phyloP scores from a whole-genome alignment of 768 basidiomycete genomes.

The Lactarius quietus region DNA sequence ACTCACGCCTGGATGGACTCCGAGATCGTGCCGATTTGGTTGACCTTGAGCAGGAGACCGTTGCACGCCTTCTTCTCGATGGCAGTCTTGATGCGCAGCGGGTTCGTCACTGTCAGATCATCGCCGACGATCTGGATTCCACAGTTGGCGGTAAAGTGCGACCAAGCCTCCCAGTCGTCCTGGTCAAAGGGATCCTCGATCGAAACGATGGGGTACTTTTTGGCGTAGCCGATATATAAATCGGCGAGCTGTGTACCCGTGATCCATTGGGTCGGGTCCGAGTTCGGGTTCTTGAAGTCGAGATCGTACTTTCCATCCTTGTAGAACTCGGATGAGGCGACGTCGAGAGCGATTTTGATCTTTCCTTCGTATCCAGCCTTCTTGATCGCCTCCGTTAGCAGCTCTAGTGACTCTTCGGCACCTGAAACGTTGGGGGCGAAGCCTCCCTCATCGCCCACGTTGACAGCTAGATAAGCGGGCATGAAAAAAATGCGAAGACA shows the following conservation, averaged over 20 bases:
- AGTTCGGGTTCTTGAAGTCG: constrained; percentile 99
- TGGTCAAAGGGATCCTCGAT: constrained; percentile 99
- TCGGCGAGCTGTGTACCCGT: constrained; percentile 89
- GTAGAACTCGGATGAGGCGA: constrained; percentile 99
- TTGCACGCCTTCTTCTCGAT: constrained; percentile 99
- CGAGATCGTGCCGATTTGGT: constrained; percentile 98
- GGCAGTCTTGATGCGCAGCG: constrained; percentile 93
- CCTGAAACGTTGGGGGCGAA: constrained; percentile 98
- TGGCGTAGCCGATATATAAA: constrained; percentile 78
- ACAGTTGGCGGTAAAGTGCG: constrained; percentile 77
- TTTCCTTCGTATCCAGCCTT: constrained; percentile 98
- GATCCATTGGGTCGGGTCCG: constrained; percentile 96
- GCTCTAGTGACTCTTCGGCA: constrained; percentile 95
- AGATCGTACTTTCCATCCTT: constrained; percentile 99
- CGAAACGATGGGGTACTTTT: constrained; percentile 95
- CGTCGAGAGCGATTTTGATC: constrained; percentile 97
- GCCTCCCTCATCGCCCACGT: constrained; percentile 99
- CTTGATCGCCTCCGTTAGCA: constrained; percentile 93
- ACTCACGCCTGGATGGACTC: constrained; percentile 98
- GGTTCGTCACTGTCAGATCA: constrained; percentile 98
- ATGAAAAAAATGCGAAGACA: constrained; percentile 20
- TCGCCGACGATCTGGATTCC: constrained; percentile 92
- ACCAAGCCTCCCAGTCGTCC: constrained; percentile 99
- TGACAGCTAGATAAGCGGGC: constrained; percentile 63
- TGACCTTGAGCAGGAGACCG: constrained; percentile 96